phyloP scores from a whole-genome alignment of 495 filamentous ascomycete species.

The Neurospora sp. region DNA sequence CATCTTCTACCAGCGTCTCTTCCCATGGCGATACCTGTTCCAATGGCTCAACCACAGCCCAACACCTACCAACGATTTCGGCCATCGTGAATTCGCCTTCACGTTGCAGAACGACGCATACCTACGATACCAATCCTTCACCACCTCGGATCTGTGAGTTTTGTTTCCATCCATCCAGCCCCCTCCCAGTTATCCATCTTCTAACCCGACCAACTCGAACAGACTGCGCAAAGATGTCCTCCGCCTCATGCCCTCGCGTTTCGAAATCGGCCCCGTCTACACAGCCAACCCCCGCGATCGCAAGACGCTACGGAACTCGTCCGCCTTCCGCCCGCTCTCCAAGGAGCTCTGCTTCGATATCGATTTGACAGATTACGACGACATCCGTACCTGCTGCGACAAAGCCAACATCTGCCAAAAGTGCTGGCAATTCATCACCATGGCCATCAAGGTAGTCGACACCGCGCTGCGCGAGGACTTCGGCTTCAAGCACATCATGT shows the following conservation, averaged over 20 bases:
- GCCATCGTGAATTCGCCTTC: constrained; percentile 89
- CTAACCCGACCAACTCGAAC: background rate
- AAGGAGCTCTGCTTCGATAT: constrained; percentile 99
- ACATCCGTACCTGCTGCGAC: constrained; percentile 87
- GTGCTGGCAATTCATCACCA: constrained; percentile 94
- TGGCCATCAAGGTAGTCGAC: constrained; percentile 92
- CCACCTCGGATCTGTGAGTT: constrained; percentile 70
- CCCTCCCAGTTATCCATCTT: background rate
- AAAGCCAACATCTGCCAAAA: constrained; percentile 88
- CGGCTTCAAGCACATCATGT: constrained; percentile 90
- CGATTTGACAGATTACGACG: constrained; percentile 97
- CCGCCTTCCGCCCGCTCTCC: constrained; percentile 60
- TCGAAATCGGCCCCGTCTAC: constrained; percentile 96
- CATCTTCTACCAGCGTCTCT: constrained; percentile 89
- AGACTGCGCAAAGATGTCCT: constrained; percentile 89
- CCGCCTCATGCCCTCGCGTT: constrained; percentile 76
- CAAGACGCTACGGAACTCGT: constrained; percentile 69
- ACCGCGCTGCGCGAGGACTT: constrained; percentile 82
- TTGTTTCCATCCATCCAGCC: background rate
- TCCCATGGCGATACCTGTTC: constrained; percentile 90
- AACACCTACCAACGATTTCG: constrained; percentile 75
- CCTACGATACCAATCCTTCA: constrained; percentile 84
- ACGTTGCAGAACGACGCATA: constrained; percentile 84
- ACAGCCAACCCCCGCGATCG: constrained; percentile 87
- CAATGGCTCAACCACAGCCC: constrained; percentile 97